A percentile compares a stretch with the other conserved stretches of the same genome.
These are phyloP conservation scores for Trichothecium sympodiale DNA, from an alignment of 2,329 filamentous ascomycete species.

Conservation along the genomic window DNA sequence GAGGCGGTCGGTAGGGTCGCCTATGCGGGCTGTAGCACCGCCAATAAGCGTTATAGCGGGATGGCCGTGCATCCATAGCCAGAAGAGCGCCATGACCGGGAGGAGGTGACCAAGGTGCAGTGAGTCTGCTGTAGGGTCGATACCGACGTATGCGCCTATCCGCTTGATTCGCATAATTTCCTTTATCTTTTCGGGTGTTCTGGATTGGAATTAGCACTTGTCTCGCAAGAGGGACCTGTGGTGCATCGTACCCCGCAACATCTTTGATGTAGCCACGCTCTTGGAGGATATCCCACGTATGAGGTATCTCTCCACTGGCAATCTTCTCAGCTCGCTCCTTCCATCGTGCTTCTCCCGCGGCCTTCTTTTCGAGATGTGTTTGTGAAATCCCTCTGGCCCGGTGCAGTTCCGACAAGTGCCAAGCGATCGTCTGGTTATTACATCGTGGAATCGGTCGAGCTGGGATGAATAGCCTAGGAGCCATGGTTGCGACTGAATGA, in stretches of 20 bases:
- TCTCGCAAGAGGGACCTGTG: background rate
- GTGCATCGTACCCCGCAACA: slow-evolving; percentile 53
- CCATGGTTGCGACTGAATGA: too few relatives aligned
- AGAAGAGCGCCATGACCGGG: slow-evolving; percentile 74
- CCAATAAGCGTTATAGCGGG: slow-evolving; percentile 57
- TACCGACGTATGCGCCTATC: slow-evolving; percentile 67
- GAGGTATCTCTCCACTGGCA: slow-evolving; percentile 32
- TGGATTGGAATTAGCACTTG: slow-evolving; percentile 10
- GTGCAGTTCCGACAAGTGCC: slow-evolving; percentile 11
- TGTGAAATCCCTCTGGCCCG: slow-evolving; percentile 23
- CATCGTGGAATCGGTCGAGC: slow-evolving; percentile 9
- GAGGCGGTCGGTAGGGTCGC: slow-evolving; percentile 65
- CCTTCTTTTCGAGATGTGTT: slow-evolving; percentile 32
- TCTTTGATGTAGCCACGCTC: slow-evolving; percentile 66
- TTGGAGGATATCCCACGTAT: slow-evolving; percentile 54
- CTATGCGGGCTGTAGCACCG: slow-evolving; percentile 65
- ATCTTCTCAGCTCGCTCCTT: slow-evolving; percentile 33
- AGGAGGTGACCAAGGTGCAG: slow-evolving; percentile 73
- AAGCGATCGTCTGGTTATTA: slow-evolving; percentile 9
- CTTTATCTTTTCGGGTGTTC: slow-evolving; percentile 42
- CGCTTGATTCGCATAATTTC: slow-evolving; percentile 53
- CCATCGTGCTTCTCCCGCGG: slow-evolving; percentile 35
- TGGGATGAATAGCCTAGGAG: too few relatives aligned
- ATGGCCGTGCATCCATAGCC: slow-evolving; percentile 71
- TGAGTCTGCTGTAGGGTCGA: slow-evolving; percentile 72